Percentiles rank a stretch among this genome's conserved stretches.
These are phyloP conservation scores for Colletotrichum sublineola DNA, from an alignment of 2,329 filamentous ascomycete species.

Conservation along the genomic window DNA sequence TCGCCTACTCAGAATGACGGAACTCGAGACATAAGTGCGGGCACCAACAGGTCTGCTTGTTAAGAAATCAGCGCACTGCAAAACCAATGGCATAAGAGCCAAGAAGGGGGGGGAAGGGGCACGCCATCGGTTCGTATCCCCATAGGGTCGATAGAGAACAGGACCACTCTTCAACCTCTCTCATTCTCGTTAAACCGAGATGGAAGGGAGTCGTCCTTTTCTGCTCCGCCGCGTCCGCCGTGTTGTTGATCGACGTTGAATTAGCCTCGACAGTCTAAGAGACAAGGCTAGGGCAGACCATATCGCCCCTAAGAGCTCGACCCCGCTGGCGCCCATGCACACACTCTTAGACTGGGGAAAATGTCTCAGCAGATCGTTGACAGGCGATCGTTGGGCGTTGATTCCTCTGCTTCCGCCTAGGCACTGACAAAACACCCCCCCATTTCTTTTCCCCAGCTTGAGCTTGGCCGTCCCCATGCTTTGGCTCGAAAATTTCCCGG, in stretches of 20 bases:
- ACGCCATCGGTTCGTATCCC: background rate
- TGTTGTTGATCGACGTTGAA: conserved; percentile 12
- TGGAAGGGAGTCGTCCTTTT: background rate
- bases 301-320: background rate
- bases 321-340: background rate
- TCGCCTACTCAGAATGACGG: background rate
- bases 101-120: background rate
- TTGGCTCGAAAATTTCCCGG: conserved; percentile 36
- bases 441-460: conserved; percentile 1
- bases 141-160: background rate
- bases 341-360: background rate
- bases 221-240: background rate
- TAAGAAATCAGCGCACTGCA: background rate
- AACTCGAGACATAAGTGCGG: background rate
- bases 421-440: background rate
- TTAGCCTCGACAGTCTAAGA: conserved; percentile 19
- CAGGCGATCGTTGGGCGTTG: conserved; percentile 12
- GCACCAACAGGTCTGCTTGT: background rate
- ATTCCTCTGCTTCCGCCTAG: background rate
- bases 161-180: background rate
- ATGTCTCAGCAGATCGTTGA: conserved; percentile 25
- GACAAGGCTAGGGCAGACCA: background rate
- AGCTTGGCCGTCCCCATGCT: conserved; percentile 7
- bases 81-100: background rate
- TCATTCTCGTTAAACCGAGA: background rate